Conservation (phyloP, 805 yeast genomes). For the Yarrowia sp. region DNA sequence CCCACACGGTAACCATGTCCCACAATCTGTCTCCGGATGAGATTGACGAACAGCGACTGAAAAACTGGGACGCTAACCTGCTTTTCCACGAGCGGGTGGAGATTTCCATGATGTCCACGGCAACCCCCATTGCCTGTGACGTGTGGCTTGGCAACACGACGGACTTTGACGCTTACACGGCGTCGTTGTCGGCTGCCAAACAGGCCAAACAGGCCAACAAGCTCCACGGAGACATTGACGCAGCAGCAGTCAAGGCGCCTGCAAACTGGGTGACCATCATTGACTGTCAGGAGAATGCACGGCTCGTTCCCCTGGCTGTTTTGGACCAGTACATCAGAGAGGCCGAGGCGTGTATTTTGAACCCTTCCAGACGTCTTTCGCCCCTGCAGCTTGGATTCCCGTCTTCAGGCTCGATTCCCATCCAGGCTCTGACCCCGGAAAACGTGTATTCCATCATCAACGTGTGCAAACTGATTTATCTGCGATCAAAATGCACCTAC, state of each 20-base stretch:
- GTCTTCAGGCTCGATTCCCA: conserved; percentile 80
- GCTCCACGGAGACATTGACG: conserved; percentile 26
- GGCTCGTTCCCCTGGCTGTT: conserved; percentile 42
- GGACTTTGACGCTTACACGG: conserved; percentile 55
- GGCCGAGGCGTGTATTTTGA: conserved; percentile 39
- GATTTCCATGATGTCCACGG: conserved; percentile 81
- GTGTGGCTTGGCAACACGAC: conserved; percentile 87
- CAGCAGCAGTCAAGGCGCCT: conserved; percentile 32
- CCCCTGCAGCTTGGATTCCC: conserved; percentile 61
- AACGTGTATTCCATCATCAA: conserved; percentile 70
- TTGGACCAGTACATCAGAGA: conserved; percentile 45
- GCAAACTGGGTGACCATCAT: conserved; percentile 50
- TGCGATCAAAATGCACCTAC: conserved; percentile 47
- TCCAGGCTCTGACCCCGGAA: conserved; percentile 71
- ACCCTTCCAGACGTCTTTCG: conserved; percentile 30
- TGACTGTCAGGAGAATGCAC: conserved; percentile 49
- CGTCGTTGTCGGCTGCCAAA: conserved; percentile 16
- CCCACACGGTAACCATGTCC: conserved; percentile 45
- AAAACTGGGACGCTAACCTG: conserved; percentile 57
- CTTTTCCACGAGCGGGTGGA: conserved; percentile 80
- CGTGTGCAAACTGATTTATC: conserved; percentile 70
- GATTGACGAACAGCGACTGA: conserved; percentile 44
- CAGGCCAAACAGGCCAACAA: conserved; percentile 13
- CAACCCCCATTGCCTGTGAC: conserved; percentile 60
- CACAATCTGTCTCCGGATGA: conserved; percentile 40